Evolutionary conservation across 2,329 filamentous ascomycete species (phyloP).

Genomic region (Diplodia seriata): DNA sequence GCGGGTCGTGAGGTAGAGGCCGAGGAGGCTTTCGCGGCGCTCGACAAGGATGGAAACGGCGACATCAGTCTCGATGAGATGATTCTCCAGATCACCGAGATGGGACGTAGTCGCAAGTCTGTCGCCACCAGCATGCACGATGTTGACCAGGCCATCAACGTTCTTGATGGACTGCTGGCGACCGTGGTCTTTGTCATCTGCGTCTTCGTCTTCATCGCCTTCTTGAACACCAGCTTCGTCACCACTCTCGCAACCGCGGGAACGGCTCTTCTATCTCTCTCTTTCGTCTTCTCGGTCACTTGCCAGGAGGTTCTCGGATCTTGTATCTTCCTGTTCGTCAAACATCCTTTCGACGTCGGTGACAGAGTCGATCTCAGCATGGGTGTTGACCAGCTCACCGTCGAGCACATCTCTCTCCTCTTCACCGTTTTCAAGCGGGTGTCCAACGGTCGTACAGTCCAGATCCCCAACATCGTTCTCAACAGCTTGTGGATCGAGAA

Average conservation of each 20-base stretch:
- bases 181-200: constrained; percentile 81
- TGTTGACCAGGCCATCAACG: constrained; percentile 90
- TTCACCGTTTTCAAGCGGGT: constrained; percentile 91
- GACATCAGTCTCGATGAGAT: constrained; percentile 97
- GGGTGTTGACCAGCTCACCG: constrained; percentile 71
- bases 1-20: constrained; percentile 75
- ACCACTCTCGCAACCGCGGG: constrained; percentile 88
- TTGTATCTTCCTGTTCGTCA: constrained; percentile 98
- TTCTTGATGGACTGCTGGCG: constrained; percentile 85
- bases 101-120: constrained; percentile 84
- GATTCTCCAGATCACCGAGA: constrained; percentile 83
- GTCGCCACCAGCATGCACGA: constrained; percentile 96
- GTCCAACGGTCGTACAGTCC: constrained; percentile 76
- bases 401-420: constrained; percentile 92
- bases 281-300: constrained; percentile 92
- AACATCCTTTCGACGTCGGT: constrained; percentile 95
- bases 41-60: constrained; percentile 89
- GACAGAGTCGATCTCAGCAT: constrained; percentile 83
- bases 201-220: constrained; percentile 86
- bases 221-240: constrained; percentile 85
- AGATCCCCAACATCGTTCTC: constrained; percentile 89
- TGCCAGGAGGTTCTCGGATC: constrained; percentile 96
- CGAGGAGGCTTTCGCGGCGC: constrained; percentile 79
- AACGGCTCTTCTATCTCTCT: constrained; percentile 91
- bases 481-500: constrained; percentile 98